Base-by-base conservation (phyloP, 1,139 yeast genomes). In the Pichia sp. region DNA sequence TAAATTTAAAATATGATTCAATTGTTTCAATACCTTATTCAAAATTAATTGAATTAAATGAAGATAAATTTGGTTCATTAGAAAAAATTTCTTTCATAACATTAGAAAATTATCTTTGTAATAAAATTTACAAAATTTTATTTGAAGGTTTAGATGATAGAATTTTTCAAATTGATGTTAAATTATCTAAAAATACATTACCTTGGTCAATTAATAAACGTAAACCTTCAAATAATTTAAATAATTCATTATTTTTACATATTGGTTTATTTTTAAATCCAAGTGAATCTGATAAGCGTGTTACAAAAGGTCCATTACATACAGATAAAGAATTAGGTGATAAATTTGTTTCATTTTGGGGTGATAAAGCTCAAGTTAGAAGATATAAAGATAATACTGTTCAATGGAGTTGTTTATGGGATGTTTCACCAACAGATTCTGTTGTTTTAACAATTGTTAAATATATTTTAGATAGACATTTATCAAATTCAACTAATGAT, bases 361-460 rank as follows among this genome's bases (percentile, higher is more conserved):
- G 97, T 4, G 41, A 74, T 12, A 82, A 78, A 55, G 81, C 95
- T 0, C 87, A 95, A 16, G 71, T 92, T 49, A 79, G 99, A 68
- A 77, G 95, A 61, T 94, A 90, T 67, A 83, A 82, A 60, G 96
- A 90, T 63, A 97, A 97, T 30, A 71, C 82, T 4, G 87, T 94
- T 51, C 81, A 79, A 51, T 94, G 92, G 64, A 84, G 96, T 63
- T 95, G 92, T 44, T 82, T 87, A 30, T 92, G 97, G 97, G 69
- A 74, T 8, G 37, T 47, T 4, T 41, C 44, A 11, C 67, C 74
- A 28, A 68, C 71, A 35, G 82, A 79, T 46, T 84, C 94, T 2
- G 71, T 87, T 23, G 78, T 80, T n/a, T 63, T 79, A 12, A 70
- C 82, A 25, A 85, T 90, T 46, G 67, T 83, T 27, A 74, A 78